phyloP scores from a whole-genome alignment of 768 basidiomycete genomes.

The Suillus weaverae region DNA sequence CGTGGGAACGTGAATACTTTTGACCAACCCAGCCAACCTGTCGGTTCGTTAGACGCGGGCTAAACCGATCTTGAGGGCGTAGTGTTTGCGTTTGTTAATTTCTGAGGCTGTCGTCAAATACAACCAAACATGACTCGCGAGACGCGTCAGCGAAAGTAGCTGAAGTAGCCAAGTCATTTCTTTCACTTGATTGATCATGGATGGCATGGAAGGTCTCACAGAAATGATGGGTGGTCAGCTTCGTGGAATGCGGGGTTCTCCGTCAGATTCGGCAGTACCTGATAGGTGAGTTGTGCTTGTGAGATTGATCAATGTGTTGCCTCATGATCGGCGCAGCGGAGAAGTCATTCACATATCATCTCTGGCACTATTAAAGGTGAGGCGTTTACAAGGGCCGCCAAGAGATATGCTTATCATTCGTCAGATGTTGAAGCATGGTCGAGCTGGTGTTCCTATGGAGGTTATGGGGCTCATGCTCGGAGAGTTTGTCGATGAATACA shows the following conservation, averaged over 20 bases:
- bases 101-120: conserved; percentile 27
- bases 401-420: conserved; percentile 7
- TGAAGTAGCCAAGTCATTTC: background rate
- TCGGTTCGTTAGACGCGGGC: background rate
- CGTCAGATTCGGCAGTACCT: conserved; percentile 56
- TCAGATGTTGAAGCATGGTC: conserved; percentile 98
- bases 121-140: conserved; percentile 14
- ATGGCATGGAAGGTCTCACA: conserved; percentile 52
- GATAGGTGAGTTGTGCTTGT: conserved; percentile 62
- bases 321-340: conserved; percentile 49
- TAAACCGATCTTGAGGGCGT: background rate
- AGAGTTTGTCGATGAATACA: conserved; percentile 98
- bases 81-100: conserved; percentile 34
- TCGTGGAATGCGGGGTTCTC: conserved; percentile 41
- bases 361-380: conserved; percentile 91
- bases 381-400: conserved; percentile 13
- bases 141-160: conserved; percentile 41
- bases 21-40: background rate
- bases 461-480: conserved; percentile 99
- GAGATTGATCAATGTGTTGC: conserved; percentile 9
- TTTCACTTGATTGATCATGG: conserved; percentile 20
- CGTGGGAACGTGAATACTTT: background rate
- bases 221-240: conserved; percentile 50
- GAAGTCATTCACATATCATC: conserved; percentile 98
- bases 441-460: conserved; percentile 99